These are phyloP conservation scores for Thalia dealbata DNA, from an alignment of 176 grass and related monocot species.

Conservation along the genomic window DNA sequence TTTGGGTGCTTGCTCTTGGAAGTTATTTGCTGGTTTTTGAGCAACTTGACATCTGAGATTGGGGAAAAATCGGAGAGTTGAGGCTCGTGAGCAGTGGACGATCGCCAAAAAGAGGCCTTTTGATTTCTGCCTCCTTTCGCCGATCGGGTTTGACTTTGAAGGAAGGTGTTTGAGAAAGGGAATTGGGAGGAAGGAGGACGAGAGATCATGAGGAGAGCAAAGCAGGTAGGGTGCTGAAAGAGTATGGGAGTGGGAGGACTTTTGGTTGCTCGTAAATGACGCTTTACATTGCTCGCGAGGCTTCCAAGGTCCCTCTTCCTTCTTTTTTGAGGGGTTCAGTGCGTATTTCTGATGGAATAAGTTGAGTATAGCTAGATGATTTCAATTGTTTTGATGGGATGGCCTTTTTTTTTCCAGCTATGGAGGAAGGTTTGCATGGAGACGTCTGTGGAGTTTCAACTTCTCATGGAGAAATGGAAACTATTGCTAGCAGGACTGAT, in stretches of 20 bases:
- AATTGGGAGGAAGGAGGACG: conserved; percentile 14
- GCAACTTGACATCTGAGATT: not conserved
- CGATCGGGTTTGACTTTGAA: not conserved
- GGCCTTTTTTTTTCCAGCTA: conserved; percentile 28
- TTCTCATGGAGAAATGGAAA: conserved; percentile 79
- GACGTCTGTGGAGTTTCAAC: conserved; percentile 61
- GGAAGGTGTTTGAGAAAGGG: conserved; percentile 11
- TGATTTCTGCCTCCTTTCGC: conserved; percentile 11
- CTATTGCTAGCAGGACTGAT: conserved; percentile 66
- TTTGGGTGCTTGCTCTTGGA: not conserved
- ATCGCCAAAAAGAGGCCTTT: not conserved
- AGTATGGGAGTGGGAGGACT: conserved; percentile 6
- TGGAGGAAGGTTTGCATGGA: conserved; percentile 58
- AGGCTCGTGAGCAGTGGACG: not conserved
- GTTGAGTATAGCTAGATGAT: not conserved
- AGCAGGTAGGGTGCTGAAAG: not conserved
- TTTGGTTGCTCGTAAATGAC: conserved; percentile 32
- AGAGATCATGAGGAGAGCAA: conserved; percentile 5
- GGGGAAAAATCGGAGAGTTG: not conserved
- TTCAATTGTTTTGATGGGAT: conserved; percentile 8
- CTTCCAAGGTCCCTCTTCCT: conserved; percentile 44
- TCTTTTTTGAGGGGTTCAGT: not conserved
- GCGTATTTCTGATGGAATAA: not conserved
- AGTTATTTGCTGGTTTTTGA: not conserved
- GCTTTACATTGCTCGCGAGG: conserved; percentile 53